These are phyloP conservation scores for Globisporangium nodosum DNA, from an alignment of 352 stramenopile species.

Conservation along the genomic window DNA sequence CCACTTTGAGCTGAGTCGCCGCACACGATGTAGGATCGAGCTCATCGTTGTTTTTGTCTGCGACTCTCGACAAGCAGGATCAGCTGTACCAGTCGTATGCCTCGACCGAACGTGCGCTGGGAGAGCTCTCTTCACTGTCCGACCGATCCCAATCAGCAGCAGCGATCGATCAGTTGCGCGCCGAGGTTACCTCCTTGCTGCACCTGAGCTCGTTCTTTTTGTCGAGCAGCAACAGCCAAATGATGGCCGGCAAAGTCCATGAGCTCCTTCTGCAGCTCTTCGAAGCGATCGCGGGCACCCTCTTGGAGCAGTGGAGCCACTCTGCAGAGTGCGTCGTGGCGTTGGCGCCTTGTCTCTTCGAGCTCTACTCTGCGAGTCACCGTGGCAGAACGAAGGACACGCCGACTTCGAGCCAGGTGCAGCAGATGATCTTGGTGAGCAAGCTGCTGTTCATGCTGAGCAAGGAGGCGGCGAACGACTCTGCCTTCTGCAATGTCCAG, in stretches of 20 bases:
- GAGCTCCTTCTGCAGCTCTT: slow-evolving; percentile 26
- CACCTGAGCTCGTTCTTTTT: slow-evolving; percentile 29
- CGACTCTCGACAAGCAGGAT: slow-evolving; percentile 13
- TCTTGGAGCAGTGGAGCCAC: slow-evolving; percentile 27
- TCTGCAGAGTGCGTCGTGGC: slow-evolving; percentile 30
- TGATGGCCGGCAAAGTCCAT: slow-evolving; percentile 1
- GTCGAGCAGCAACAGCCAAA: slow-evolving; percentile 2
- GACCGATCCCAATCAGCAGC: slow-evolving; percentile 1
- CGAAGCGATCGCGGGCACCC: slow-evolving; percentile 11
- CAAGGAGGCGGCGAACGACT: slow-evolving; percentile 65
- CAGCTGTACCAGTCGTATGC: slow-evolving; percentile 22
- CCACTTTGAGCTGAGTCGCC: background rate
- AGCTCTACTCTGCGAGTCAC: slow-evolving; percentile 21
- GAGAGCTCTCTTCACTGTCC: slow-evolving; percentile 11
- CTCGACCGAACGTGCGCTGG: slow-evolving; percentile 21
- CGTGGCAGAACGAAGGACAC: background rate
- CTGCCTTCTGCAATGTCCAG: slow-evolving; percentile 50
- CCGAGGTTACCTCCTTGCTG: slow-evolving; percentile 18
- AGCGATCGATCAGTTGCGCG: slow-evolving; percentile 12
- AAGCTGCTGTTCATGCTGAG: slow-evolving; percentile 73
- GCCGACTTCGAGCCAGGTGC: background rate
- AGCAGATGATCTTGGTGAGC: slow-evolving; percentile 26
- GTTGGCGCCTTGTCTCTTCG: slow-evolving; percentile 32
- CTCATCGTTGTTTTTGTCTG: background rate
- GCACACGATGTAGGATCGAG: background rate